Percentiles rank a stretch among this genome's conserved stretches.
Evolutionary conservation across 1,284 basidiomycete genomes (phyloP).

Genomic region (Moesziomyces sp.): DNA sequence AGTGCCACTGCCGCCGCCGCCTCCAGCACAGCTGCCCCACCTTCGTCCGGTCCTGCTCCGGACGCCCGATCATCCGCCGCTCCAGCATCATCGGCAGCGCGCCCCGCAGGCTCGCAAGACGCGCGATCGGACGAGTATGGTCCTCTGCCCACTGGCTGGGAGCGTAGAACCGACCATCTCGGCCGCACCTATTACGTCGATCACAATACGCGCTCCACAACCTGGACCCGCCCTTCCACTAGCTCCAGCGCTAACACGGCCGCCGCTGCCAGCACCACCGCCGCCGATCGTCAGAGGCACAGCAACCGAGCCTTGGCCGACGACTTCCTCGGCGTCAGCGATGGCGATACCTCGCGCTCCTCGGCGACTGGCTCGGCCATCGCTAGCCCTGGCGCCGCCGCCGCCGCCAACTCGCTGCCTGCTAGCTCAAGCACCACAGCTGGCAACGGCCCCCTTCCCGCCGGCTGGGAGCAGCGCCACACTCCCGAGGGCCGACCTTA

Average conservation of each 20-base stretch:
- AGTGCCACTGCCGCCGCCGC: conserved; percentile 5
- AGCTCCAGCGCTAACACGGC: conserved; percentile 54
- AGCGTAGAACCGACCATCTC: conserved; percentile 87
- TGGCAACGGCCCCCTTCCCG: conserved; percentile 83
- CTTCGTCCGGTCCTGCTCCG: conserved; percentile 5
- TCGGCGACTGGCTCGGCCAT: conserved; percentile 37
- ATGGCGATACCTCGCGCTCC: conserved; percentile 42
- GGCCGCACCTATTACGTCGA: conserved; percentile 82
- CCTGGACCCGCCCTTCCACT: conserved; percentile 77
- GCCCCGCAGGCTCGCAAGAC: conserved; percentile 34
- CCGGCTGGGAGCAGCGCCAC: conserved; percentile 97
- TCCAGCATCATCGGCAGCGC: conserved; percentile 18
- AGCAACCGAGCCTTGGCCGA: conserved; percentile 65
- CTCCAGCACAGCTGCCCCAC: conserved; percentile 12
- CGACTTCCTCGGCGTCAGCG: conserved; percentile 66
- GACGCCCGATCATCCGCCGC: conserved; percentile 30
- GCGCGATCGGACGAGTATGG: conserved; percentile 58
- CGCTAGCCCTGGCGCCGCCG: conserved; percentile 30
- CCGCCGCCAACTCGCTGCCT: conserved; percentile 43
- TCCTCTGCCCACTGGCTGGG: conserved; percentile 85
- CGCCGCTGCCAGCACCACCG: conserved; percentile 54
- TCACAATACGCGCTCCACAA: conserved; percentile 92
- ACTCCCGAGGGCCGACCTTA: conserved; percentile 98
- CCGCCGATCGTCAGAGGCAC: conserved; percentile 63
- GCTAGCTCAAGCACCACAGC: conserved; percentile 74